phyloP scores from a whole-genome alignment of 2,329 filamentous ascomycete species.

The Sclerotinia minor region DNA sequence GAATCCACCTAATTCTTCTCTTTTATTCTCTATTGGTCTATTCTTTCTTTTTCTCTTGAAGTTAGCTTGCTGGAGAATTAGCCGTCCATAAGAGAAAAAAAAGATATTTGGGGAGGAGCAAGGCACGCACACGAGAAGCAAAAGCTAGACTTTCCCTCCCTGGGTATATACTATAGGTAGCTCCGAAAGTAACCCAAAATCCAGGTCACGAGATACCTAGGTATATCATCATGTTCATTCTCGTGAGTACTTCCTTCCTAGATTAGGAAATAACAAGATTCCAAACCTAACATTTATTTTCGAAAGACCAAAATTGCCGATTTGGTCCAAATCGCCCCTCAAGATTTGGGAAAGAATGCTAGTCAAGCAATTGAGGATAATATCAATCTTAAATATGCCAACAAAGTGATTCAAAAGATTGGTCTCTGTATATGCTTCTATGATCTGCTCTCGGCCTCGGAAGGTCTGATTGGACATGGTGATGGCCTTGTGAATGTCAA shows the following conservation, averaged over 20 bases:
- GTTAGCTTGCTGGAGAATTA: background rate
- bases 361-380: conserved; percentile 89
- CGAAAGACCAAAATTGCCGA: conserved; percentile 89
- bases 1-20: no score
- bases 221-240: conserved; percentile 48
- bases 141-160: background rate
- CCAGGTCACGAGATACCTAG: background rate
- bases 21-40: background rate
- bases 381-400: conserved; percentile 95
- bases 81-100: background rate
- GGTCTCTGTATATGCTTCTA: conserved; percentile 93
- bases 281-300: conserved; percentile 24
- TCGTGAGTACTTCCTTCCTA: conserved; percentile 44
- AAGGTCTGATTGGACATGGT: conserved; percentile 91
- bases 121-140: background rate
- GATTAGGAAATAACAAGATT: no score
- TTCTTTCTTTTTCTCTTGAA: no score
- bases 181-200: background rate
- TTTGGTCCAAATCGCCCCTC: conserved; percentile 86
- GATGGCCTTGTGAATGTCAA: conserved; percentile 93
- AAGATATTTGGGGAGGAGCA: background rate
- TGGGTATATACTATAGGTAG: no score
- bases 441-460: conserved; percentile 84
- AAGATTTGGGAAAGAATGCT: conserved; percentile 83
- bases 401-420: conserved; percentile 91